A percentile compares a stretch with the other conserved stretches of the same genome.
Evolutionary conservation across 2,329 filamentous ascomycete genomes (phyloP).

Genomic region (Microcyclosporella mali): DNA sequence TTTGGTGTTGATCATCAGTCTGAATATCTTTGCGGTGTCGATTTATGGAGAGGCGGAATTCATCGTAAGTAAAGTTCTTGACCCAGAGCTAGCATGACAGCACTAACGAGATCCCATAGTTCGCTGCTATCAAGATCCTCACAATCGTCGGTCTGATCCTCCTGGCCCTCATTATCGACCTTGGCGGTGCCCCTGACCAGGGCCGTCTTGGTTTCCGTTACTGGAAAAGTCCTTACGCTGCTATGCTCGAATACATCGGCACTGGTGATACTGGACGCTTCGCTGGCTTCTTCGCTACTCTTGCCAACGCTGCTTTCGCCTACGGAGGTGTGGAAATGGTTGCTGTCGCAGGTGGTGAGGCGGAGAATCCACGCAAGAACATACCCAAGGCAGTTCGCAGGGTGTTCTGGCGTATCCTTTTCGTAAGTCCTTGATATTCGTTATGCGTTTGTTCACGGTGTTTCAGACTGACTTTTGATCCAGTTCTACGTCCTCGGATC

Average conservation of each 20-base stretch:
- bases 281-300: conserved; percentile 52
- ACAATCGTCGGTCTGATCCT: conserved; percentile 40
- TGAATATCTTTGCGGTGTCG: conserved; percentile 53
- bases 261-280: conserved; percentile 47
- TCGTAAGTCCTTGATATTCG: not conserved
- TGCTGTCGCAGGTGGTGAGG: conserved; percentile 52
- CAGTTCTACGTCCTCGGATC: conserved; percentile 54
- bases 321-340: conserved; percentile 51
- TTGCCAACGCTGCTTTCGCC: conserved; percentile 46
- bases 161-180: conserved; percentile 51
- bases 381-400: conserved; percentile 52
- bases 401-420: conserved; percentile 41
- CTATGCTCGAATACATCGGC: conserved; percentile 54
- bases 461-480: not conserved
- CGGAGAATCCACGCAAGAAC: conserved; percentile 46
- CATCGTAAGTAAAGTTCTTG: conserved; percentile 21
- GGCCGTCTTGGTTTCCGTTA: conserved; percentile 60
- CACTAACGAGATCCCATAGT: no score
- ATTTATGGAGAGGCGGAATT: conserved; percentile 49
- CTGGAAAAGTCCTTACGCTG: conserved; percentile 58
- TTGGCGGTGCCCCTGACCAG: conserved; percentile 55
- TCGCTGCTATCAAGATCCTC: conserved; percentile 47
- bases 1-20: conserved; percentile 55
- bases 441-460: conserved; percentile 21
- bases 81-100: no score